A percentile compares a stretch with the other conserved stretches of the same genome.
phyloP scores from a whole-genome alignment of 148 eudicot species.

The Chenopodium berlandieri region DNA sequence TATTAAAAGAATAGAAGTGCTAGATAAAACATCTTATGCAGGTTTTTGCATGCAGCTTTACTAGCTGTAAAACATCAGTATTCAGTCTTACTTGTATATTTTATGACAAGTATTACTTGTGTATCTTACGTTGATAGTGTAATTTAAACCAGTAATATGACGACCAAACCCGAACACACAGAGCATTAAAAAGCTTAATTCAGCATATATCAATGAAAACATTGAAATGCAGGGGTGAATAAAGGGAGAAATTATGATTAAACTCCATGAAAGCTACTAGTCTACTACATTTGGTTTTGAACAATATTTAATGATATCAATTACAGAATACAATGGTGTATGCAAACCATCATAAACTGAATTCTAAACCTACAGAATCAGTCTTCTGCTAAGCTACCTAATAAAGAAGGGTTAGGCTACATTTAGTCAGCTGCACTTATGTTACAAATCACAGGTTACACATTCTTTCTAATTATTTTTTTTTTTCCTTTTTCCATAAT shows the following conservation, averaged over 20 bases:
- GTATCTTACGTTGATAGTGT: no score
- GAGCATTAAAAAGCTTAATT: neutral
- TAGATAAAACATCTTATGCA: no score
- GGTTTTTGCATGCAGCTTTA: neutral
- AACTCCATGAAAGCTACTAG: slow-evolving; percentile 12
- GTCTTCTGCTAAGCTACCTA: slow-evolving; percentile 32
- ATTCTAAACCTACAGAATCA: slow-evolving; percentile 22
- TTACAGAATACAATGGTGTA: slow-evolving; percentile 33
- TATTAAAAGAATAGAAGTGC: neutral
- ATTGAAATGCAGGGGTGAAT: neutral
- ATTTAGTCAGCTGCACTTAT: slow-evolving; percentile 36
- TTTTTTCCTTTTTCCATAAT: slow-evolving; percentile 16
- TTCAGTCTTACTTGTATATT: no score
- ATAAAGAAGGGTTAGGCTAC: slow-evolving; percentile 29
- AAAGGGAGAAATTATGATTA: neutral
- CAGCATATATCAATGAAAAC: neutral
- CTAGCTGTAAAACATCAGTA: neutral
- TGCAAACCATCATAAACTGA: slow-evolving; percentile 26
- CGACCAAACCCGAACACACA: neutral
- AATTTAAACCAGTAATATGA: no score
- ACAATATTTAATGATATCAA: slow-evolving; percentile 22
- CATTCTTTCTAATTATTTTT: neutral
- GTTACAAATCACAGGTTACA: slow-evolving; percentile 40
- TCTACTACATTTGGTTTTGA: slow-evolving; percentile 17
- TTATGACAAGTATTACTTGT: no score